A percentile compares a stretch with the other conserved stretches of the same genome.
phyloP scores from a whole-genome alignment of 176 grass and related monocot species.

The Carex pumila region DNA sequence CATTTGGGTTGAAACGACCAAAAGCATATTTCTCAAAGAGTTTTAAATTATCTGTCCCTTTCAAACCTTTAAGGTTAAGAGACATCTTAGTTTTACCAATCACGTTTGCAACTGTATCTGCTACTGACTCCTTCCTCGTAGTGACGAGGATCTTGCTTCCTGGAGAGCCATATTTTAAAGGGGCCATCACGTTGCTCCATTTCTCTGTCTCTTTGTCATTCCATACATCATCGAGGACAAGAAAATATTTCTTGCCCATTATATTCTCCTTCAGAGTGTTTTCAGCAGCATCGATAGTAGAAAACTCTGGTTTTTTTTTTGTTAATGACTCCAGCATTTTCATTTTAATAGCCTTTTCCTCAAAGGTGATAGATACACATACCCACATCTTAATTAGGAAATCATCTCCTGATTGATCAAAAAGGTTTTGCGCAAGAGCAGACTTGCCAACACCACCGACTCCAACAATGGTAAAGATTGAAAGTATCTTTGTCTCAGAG shows the following conservation, averaged over 20 bases:
- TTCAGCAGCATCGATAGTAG: slow-evolving; percentile 1
- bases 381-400: slow-evolving; percentile 25
- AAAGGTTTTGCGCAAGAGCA: slow-evolving; percentile 1
- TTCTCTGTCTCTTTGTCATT: neutral
- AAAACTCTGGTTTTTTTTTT: neutral
- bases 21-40: slow-evolving; percentile 31
- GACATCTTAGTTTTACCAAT: neutral
- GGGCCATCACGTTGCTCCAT: neutral
- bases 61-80: slow-evolving; percentile 13
- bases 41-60: neutral
- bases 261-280: neutral
- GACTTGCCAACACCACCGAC: slow-evolving; percentile 25
- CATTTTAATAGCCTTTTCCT: neutral
- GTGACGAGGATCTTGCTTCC: slow-evolving; percentile 27
- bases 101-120: neutral
- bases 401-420: neutral
- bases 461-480: slow-evolving; percentile 3
- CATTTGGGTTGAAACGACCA: neutral
- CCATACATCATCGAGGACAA: slow-evolving; percentile 35
- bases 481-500: neutral
- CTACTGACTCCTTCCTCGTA: slow-evolving; percentile 19
- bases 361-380: slow-evolving; percentile 13
- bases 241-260: slow-evolving; percentile 14
- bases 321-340: slow-evolving; percentile 16
- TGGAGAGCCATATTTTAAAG: neutral